Evolutionary conservation across 2,329 filamentous ascomycete genomes (phyloP), one percentile per base, ranked within the genome.

Genomic region (Fusarium sp.): DNA sequence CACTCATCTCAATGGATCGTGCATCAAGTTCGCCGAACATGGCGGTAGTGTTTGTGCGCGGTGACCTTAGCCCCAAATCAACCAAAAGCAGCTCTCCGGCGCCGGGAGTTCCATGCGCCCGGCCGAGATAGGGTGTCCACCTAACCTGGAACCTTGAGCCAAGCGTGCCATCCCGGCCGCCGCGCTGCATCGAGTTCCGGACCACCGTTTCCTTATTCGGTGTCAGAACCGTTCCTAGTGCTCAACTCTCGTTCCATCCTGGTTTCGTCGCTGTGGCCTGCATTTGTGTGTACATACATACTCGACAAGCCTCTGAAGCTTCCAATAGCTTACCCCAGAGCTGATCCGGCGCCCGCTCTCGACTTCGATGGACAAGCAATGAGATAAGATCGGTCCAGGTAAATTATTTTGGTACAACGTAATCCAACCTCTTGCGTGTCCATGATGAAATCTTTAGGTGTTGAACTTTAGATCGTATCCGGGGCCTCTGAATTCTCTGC

Each of bases 401-500:
- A 35, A 46, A 49, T 62, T 49, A 44, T 57, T 59, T 49, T 46
- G 56, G 52, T 63, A 59, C 18, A 60, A 44, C 35, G 44, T 52
- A 55, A 58, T 55, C 49, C 59, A 51, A 45, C 56, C 46, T 63
- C 60, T 51, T 67, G 59, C 21, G 72, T 66, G 66, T 65, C 71
- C 82, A 63, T 63, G n/a, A 81, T 80, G 79, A 80, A 76, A 83
- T 81, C 76, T 83, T 80, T 82, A 84, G 80, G 73, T 35, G 21
- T 15, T 41, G 42, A 39, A 44, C 14, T 29, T n/a, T 42, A 44
- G 29, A 48, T 42, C 41, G 41, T 41, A 31, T 64, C 55, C 51
- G 49, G 62, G 59, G 42, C 21, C 18, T 38, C 49, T 44, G 60
- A 46, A 46, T 35, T 57, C 54, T 35, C 18, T 46, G 29, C 7